These are phyloP conservation scores for Camelina laxa DNA, from an alignment of 345 rosid species.

Conservation along the genomic window DNA sequence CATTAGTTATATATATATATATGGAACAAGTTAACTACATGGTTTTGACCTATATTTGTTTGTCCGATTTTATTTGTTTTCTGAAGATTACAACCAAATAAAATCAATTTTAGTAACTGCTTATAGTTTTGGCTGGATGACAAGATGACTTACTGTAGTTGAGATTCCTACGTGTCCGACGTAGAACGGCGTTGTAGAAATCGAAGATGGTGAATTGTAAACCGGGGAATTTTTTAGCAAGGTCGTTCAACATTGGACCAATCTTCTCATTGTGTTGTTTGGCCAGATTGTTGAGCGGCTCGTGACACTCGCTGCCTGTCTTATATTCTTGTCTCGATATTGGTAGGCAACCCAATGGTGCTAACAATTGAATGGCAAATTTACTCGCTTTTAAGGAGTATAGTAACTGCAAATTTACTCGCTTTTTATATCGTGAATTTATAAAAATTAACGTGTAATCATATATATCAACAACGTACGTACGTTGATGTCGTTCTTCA, in stretches of 20 bases:
- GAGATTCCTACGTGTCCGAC: not conserved
- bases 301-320: conserved; percentile 24
- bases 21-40: not conserved
- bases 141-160: conserved; percentile 11
- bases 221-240: conserved; percentile 16
- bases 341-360: conserved; percentile 44
- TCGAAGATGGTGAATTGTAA: conserved; percentile 39
- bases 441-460: not conserved
- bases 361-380: conserved; percentile 21
- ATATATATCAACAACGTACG: conserved; percentile 22
- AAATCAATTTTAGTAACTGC: not conserved
- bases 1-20: not conserved
- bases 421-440: too few species aligned
- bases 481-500: conserved; percentile 20
- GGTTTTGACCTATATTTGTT: not conserved
- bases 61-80: not conserved
- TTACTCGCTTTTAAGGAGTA: conserved; percentile 35
- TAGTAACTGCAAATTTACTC: conserved; percentile 38
- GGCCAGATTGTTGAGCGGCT: conserved; percentile 28
- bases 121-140: not conserved
- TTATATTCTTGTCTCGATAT: conserved; percentile 28
- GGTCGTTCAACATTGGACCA: conserved; percentile 27
- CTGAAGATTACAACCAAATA: not conserved
- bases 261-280: conserved; percentile 39
- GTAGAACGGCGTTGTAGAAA: not conserved